Evolutionary conservation across 148 eudicot genomes (phyloP).

Genomic region (Rhododendron simsii): DNA sequence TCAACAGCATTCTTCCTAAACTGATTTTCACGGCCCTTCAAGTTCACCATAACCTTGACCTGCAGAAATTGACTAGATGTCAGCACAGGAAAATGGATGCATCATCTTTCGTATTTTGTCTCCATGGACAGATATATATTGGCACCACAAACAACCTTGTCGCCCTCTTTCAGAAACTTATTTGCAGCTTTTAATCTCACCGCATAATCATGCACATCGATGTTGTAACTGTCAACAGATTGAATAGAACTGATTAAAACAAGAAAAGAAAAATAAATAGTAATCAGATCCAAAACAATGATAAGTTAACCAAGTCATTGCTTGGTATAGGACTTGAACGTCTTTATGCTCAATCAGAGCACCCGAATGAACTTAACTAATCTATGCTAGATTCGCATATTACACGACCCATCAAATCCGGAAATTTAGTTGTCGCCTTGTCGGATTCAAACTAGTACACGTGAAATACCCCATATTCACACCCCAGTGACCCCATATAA

Average conservation of each 20-base stretch:
- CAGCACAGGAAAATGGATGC: conserved; percentile 7
- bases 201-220: conserved; percentile 82
- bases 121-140: neutral
- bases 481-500: neutral
- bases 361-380: neutral
- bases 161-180: conserved; percentile 83
- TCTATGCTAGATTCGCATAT: neutral
- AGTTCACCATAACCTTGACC: conserved; percentile 79
- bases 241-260: conserved; percentile 10
- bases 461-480: neutral
- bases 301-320: neutral
- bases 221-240: conserved; percentile 60
- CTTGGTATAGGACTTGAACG: neutral
- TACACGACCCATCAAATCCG: neutral
- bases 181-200: conserved; percentile 86
- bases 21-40: conserved; percentile 80
- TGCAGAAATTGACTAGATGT: conserved; percentile 30
- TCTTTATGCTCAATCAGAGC: neutral
- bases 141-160: conserved; percentile 50
- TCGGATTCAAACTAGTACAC: neutral
- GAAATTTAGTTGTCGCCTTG: neutral
- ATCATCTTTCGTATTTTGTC: neutral
- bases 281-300: neutral
- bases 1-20: conserved; percentile 67
- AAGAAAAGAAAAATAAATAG: neutral